Evolutionary conservation across 192 early-diverging fungal genomes (phyloP).

Genomic region (Mortierella alpina): DNA sequence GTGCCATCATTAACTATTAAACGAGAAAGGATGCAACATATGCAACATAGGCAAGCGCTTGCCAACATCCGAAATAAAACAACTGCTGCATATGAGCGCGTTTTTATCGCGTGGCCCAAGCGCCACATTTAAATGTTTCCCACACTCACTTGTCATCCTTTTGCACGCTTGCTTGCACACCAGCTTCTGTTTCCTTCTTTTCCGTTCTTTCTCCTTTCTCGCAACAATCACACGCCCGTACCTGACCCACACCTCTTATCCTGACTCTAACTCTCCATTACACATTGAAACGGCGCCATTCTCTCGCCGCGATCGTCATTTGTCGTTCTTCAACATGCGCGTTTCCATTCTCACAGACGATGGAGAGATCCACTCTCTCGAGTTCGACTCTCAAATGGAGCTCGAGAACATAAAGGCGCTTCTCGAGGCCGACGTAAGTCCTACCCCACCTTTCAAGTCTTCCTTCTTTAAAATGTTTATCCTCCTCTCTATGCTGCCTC

Average conservation of each 20-base stretch:
- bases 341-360: constrained; percentile 67
- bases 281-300: too few species aligned
- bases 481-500: not conserved
- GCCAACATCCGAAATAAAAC: not conserved
- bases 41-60: constrained; percentile 19
- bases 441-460: not conserved
- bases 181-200: not conserved
- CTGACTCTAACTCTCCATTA: too few species aligned
- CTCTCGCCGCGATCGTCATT: too few species aligned
- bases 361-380: constrained; percentile 71
- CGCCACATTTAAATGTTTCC: not conserved
- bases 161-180: not conserved
- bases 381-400: constrained; percentile 79
- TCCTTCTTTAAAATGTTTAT: too few species aligned
- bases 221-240: not conserved
- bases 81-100: too few species aligned
- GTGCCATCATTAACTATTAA: constrained; percentile 43
- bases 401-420: constrained; percentile 84
- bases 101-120: too few species aligned
- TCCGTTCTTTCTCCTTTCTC: not conserved
- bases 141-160: not conserved
- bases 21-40: not conserved
- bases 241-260: too few species aligned
- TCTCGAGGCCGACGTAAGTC: constrained; percentile 80
- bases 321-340: constrained; percentile 54